These are phyloP conservation scores for Arthrobotrys musiformis DNA, from an alignment of 2,329 filamentous ascomycete genomes.

Conservation along the genomic window DNA sequence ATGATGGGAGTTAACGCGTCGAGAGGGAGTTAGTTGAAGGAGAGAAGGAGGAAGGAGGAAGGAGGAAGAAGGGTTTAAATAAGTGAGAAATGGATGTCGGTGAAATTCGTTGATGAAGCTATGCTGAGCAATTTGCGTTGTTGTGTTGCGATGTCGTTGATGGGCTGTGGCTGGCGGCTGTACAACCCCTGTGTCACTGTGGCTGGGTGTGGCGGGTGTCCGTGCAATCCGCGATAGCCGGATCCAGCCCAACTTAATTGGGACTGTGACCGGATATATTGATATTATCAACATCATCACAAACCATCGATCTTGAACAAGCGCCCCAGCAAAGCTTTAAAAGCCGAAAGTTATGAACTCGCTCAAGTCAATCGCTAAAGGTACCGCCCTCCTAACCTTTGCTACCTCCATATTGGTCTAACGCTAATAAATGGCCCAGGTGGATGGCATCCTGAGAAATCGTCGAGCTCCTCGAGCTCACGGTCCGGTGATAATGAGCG, in stretches of 20 bases:
- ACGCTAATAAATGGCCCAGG: constrained; percentile 4
- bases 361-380: constrained; percentile 64
- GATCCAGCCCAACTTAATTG: not conserved
- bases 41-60: not conserved
- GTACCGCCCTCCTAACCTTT: constrained; percentile 33
- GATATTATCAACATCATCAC: not conserved
- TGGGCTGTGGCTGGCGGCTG: constrained; percentile 10
- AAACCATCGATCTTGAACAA: not conserved
- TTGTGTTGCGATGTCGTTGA: constrained; percentile 36
- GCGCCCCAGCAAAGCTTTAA: not conserved
- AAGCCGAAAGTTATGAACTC: constrained; percentile 56
- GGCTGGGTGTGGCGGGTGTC: not conserved
- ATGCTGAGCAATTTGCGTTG: not conserved
- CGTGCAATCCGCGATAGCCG: constrained; percentile 16
- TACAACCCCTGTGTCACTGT: not conserved
- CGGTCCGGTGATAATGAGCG: constrained; percentile 58
- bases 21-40: not conserved
- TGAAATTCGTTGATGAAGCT: not conserved
- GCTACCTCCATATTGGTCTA: not conserved
- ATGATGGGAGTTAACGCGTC: not conserved
- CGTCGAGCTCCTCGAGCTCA: constrained; percentile 58
- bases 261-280: not conserved
- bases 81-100: not conserved
- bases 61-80: not conserved
- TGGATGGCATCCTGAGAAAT: constrained; percentile 66